Conservation (phyloP, 768 basidiomycete species). For the Xerocomellus chrysenteron region DNA sequence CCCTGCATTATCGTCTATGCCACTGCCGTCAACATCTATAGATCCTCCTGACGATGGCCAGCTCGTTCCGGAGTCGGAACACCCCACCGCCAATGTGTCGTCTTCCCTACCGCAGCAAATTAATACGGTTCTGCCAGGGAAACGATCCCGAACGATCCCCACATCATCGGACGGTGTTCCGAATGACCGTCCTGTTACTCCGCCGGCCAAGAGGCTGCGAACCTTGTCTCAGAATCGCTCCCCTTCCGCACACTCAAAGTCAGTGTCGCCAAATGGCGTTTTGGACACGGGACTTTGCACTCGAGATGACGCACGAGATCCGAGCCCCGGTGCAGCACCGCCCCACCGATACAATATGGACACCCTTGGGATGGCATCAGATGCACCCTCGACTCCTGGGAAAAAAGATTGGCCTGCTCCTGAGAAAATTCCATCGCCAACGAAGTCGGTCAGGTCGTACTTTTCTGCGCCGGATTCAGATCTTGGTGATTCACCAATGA, state of each 20-base stretch:
- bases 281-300: not conserved
- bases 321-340: not conserved
- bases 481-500: constrained; percentile 24
- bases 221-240: constrained; percentile 3
- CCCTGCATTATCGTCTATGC: constrained; percentile 25
- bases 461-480: constrained; percentile 41
- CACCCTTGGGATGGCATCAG: not conserved
- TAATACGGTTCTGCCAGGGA: constrained; percentile 19
- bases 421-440: constrained; percentile 28
- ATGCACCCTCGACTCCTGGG: not conserved
- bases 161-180: constrained; percentile 28
- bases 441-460: constrained; percentile 35
- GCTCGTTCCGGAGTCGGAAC: constrained; percentile 1
- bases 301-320: constrained; percentile 4
- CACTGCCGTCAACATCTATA: constrained; percentile 22
- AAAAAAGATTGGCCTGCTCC: constrained; percentile 1
- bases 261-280: constrained; percentile 10
- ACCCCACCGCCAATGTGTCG: constrained; percentile 8
- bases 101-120: constrained; percentile 17
- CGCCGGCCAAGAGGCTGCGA: constrained; percentile 27
- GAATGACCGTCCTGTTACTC: constrained; percentile 14
- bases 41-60: constrained; percentile 19
- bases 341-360: not conserved
- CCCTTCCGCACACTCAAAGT: not conserved
- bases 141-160: constrained; percentile 30